phyloP scores from a whole-genome alignment of 352 stramenopile genomes.

The Aphanomyces stellatus region DNA sequence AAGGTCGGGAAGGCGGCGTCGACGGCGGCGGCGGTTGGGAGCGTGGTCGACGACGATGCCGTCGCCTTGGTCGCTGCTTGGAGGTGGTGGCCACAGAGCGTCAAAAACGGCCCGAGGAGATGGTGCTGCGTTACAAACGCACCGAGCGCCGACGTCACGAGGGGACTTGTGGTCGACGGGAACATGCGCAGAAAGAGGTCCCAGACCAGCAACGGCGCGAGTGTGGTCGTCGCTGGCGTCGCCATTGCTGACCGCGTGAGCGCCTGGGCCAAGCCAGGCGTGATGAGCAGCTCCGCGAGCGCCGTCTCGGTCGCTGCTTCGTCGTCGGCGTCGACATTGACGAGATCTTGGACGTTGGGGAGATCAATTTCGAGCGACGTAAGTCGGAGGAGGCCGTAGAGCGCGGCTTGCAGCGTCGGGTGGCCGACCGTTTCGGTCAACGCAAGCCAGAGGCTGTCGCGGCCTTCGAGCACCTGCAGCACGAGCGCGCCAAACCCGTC shows the following conservation, averaged over 20 bases:
- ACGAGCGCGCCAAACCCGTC: neutral
- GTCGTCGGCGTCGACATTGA: slow-evolving; percentile 74
- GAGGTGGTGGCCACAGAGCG: slow-evolving; percentile 42
- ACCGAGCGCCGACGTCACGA: slow-evolving; percentile 65
- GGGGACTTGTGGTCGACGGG: slow-evolving; percentile 27
- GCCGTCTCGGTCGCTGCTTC: slow-evolving; percentile 61
- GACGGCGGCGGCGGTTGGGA: slow-evolving; percentile 5
- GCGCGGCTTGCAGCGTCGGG: neutral
- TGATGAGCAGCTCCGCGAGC: slow-evolving; percentile 53
- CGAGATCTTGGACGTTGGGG: slow-evolving; percentile 28
- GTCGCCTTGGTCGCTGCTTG: too few species aligned
- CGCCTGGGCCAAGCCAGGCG: slow-evolving; percentile 47
- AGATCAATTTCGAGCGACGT: neutral
- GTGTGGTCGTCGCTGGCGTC: slow-evolving; percentile 28
- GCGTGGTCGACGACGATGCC: slow-evolving; percentile 29
- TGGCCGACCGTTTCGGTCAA: neutral
- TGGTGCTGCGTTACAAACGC: slow-evolving; percentile 49
- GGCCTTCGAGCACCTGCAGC: neutral
- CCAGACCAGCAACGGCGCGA: slow-evolving; percentile 56
- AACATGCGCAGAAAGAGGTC: slow-evolving; percentile 80
- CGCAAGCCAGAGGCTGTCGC: neutral
- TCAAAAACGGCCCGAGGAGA: slow-evolving; percentile 57
- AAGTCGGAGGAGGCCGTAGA: neutral
- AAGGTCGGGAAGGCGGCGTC: slow-evolving; percentile 15
- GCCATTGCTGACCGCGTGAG: slow-evolving; percentile 38